phyloP scores from a whole-genome alignment of 495 filamentous ascomycete genomes.

The Parachaetomium inaequale region DNA sequence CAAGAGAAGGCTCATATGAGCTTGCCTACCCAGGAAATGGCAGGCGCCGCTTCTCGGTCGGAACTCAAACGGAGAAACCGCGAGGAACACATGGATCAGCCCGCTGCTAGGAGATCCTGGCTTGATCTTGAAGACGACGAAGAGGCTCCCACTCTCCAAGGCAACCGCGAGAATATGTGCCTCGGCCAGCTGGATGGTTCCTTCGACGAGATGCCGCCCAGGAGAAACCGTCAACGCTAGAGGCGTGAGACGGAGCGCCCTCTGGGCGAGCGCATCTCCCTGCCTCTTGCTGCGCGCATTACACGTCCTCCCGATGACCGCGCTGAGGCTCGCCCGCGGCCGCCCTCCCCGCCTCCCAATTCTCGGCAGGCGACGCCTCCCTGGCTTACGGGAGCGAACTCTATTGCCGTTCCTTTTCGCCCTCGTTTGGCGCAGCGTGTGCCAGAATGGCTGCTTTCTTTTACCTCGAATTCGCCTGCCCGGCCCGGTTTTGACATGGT shows the following conservation, averaged over 20 bases:
- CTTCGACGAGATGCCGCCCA: neutral
- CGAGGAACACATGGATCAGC: neutral
- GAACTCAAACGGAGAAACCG: neutral
- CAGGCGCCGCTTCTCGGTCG: neutral
- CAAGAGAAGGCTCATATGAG: neutral
- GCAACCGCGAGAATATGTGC: neutral
- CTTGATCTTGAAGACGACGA: neutral
- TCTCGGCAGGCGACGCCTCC: too few relatives aligned
- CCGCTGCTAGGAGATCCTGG: neutral
- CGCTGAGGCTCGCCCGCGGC: too few relatives aligned
- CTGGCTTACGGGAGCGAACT: neutral
- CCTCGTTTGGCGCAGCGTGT: neutral
- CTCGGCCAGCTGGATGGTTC: constrained; percentile 6
- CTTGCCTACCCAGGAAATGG: neutral
- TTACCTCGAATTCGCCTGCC: neutral
- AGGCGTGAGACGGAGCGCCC: neutral
- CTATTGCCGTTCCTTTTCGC: neutral
- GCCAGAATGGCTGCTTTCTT: neutral
- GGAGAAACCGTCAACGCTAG: neutral
- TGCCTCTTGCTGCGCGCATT: constrained; percentile 1
- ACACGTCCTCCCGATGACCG: neutral
- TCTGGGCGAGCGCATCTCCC: constrained; percentile 1
- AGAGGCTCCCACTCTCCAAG: neutral
- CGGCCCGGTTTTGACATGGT: neutral
- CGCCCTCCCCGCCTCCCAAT: too few relatives aligned